Evolutionary conservation across 768 basidiomycete species (phyloP), one percentile per base, ranked within the genome.

Genomic region (Russula sp.): DNA sequence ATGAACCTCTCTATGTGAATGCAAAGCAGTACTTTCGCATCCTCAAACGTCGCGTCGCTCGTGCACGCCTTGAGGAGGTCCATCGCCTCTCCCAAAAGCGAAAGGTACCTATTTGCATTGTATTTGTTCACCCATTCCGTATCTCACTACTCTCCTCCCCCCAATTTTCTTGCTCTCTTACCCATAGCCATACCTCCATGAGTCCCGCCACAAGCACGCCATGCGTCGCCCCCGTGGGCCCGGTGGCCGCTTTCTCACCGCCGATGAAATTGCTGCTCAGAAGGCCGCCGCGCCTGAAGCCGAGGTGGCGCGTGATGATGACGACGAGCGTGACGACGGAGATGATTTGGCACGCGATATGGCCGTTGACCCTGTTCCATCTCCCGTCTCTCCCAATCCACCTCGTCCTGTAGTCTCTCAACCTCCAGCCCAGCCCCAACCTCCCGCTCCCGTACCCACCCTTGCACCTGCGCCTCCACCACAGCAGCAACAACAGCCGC

Each of bases 1-100:
- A 54, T 66, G 96, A 99, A 73, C 96, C 97, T 32, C 86, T 99
- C 67, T 98, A 98, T 76, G 97, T 99, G 61, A 99, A 99, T 69
- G 96, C 97, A 62, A 99, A 99, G 72, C 97, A 99, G 75, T 99
- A 98, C 73, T 93, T 95, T 69, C 90, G 97, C 71, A 98, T 99
- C 69, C 83, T 99, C 74, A 98, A 98, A 78, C 83, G 97, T 65
- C 83, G 97, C 59, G 83, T 90, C 67, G 94, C 96, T 6, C 78
- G 96, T 47, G 91, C 93, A 3, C 81, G 97, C 52, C 80, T 98
- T 56, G 95, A 97, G 70, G 96, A 98, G 74, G 81, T 98, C 56
- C 94, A 97, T 67, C 81, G 93, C 65, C 83, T 99, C 65, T 94
- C 93, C 60, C 82, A 87, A 67, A 90, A 96, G 73, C 82, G 97